These are phyloP conservation scores for Trichophyton equinum DNA, from an alignment of 2,329 filamentous ascomycete species.

Conservation along the genomic window DNA sequence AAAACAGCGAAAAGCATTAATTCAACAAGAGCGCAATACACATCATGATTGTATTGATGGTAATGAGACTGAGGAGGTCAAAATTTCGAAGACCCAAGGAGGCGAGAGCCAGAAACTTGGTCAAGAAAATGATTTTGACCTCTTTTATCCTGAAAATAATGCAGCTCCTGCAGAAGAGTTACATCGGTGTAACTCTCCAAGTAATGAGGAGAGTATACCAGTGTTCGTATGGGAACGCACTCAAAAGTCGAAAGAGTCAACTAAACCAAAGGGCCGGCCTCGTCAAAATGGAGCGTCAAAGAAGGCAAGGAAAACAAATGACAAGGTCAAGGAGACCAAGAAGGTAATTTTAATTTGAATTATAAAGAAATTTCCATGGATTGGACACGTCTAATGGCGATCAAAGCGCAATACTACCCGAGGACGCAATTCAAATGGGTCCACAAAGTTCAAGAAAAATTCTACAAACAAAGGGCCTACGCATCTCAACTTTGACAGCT, in stretches of 20 bases:
- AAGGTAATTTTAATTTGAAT: neutral
- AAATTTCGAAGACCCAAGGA: neutral
- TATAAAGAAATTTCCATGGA: neutral
- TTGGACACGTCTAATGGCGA: neutral
- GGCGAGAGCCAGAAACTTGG: neutral
- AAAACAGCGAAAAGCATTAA: neutral
- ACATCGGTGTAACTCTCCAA: too few species aligned
- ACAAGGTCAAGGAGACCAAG: neutral
- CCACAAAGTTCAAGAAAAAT: neutral
- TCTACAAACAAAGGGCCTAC: neutral
- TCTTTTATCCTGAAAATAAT: neutral
- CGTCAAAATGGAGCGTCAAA: neutral
- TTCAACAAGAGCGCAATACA: neutral
- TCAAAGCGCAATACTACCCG: neutral
- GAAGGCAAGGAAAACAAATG: neutral
- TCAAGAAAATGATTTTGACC: neutral
- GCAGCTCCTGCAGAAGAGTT: neutral
- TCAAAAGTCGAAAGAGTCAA: neutral
- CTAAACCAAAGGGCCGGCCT: neutral
- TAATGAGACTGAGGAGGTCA: too few species aligned
- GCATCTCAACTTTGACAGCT: conserved; percentile 7
- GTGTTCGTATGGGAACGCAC: neutral
- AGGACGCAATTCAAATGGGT: neutral
- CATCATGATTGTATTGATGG: neutral
- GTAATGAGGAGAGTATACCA: neutral